A percentile compares a stretch with the other conserved stretches of the same genome.
phyloP scores from a whole-genome alignment of 768 basidiomycete species.

The Asterophora parasitica region DNA sequence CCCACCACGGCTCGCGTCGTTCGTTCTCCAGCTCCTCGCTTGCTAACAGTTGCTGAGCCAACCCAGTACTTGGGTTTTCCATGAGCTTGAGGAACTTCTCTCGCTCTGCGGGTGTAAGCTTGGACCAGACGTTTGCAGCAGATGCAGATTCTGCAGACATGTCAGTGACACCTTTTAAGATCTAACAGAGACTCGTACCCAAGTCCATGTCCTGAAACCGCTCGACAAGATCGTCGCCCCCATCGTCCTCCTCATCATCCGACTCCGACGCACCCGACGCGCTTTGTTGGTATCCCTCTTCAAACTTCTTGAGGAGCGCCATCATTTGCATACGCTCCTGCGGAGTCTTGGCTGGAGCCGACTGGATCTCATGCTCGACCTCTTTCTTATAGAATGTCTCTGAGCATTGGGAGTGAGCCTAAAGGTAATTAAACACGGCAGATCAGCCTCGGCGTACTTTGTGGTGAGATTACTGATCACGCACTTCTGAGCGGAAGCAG shows the following conservation, averaged over 20 bases:
- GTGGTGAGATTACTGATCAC: slow-evolving; percentile 16
- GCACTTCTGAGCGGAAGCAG: slow-evolving; percentile 74
- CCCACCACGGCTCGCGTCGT: slow-evolving; percentile 74
- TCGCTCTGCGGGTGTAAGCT: slow-evolving; percentile 57
- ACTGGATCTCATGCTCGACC: slow-evolving; percentile 57
- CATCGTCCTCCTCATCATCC: slow-evolving; percentile 29
- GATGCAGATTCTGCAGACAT: slow-evolving; percentile 45
- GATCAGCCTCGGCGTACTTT: slow-evolving; percentile 5
- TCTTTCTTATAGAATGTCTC: slow-evolving; percentile 80
- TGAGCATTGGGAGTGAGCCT: slow-evolving; percentile 71
- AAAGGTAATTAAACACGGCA: not conserved
- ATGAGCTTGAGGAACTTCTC: slow-evolving; percentile 55
- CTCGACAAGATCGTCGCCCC: slow-evolving; percentile 41
- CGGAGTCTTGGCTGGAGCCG: slow-evolving; percentile 47
- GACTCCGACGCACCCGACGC: slow-evolving; percentile 37
- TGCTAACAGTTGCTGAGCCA: slow-evolving; percentile 55
- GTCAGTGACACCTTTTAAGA: not conserved
- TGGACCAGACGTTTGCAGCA: slow-evolving; percentile 53
- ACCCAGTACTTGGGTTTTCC: slow-evolving; percentile 55
- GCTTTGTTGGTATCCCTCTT: slow-evolving; percentile 45
- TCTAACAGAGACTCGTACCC: slow-evolving; percentile 34
- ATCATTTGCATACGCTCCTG: slow-evolving; percentile 65
- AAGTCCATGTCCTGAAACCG: slow-evolving; percentile 58
- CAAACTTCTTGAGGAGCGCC: slow-evolving; percentile 66
- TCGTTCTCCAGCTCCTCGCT: slow-evolving; percentile 49